Base-by-base conservation (phyloP, 2,329 filamentous ascomycete species). In the Sarocladium strictum region DNA sequence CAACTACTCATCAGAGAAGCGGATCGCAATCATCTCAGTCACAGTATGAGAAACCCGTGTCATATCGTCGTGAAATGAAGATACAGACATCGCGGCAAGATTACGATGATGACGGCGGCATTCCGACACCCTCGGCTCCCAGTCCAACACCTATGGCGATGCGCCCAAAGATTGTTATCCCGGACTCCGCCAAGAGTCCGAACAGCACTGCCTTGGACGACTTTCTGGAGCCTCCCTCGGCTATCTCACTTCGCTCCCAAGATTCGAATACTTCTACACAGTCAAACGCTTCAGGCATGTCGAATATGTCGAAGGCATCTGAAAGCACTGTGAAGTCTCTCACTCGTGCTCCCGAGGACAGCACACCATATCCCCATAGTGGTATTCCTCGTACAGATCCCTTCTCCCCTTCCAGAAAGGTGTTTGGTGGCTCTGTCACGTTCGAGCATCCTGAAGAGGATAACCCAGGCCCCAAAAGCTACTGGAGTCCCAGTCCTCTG, bases 51-150 rank as follows among this genome's bases (percentile, higher is more conserved):
- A n/a, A 12, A 26, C 10, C 10, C 6, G 5, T 12, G 19, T 27
- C 43, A 10, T 11, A 24, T 12, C 11, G 9, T 9, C 43, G 21
- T 5, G 24, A 47, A 6, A 12, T 47, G n/a, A 23, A 5, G 9
- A 47, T 47, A 6, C 19, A 47, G 19, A 47, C 43, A 6, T 12
- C 9, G 5, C 43, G 17, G 6, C 43, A 6, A 11, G 12, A 14
- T 27, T 23, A 47, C 9, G 43, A 47, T 10, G 43, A 47, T 7
- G 24, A 27, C 11, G 21, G 21, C 43, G 43, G 19, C 24, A 50
- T 71, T 2, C 62, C 63, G 0, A 70, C 67, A 0, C 69, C 70
- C 0, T 69, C 68, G 0, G 67, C 64, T 2, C 67, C 68, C 0
- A 70, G 66, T 15, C 66, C 69, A 2, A 70, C 67, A 0, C 67